These are phyloP conservation scores for Lyophyllum atratum DNA, from an alignment of 768 basidiomycete species.

Conservation along the genomic window DNA sequence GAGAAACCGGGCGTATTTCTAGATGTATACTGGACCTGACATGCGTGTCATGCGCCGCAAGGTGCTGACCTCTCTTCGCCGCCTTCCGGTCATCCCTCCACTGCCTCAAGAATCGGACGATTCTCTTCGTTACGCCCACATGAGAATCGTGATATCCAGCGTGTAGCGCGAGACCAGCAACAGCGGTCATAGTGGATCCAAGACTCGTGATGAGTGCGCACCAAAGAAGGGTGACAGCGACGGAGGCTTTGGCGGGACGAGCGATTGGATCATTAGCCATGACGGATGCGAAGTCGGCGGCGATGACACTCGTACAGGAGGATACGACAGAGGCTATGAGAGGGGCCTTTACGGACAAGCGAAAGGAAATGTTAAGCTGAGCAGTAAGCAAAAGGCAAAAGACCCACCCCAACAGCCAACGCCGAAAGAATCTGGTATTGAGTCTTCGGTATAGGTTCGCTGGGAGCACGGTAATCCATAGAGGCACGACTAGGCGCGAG, in stretches of 20 bases:
- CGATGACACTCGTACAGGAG: slow-evolving; percentile 7
- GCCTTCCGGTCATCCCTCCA: background rate
- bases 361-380: background rate
- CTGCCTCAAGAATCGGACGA: slow-evolving; percentile 6
- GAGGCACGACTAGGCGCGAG: background rate
- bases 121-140: slow-evolving; percentile 9
- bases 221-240: slow-evolving; percentile 8
- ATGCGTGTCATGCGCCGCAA: background rate
- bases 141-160: slow-evolving; percentile 12
- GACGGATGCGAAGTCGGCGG: slow-evolving; percentile 4
- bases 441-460: background rate
- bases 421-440: background rate
- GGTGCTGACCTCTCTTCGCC: background rate
- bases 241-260: slow-evolving; percentile 9
- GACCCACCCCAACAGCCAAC: background rate
- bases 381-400: background rate
- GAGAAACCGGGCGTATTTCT: background rate
- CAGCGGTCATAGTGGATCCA: slow-evolving; percentile 12
- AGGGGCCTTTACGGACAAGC: background rate
- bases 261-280: slow-evolving; percentile 1
- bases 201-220: slow-evolving; percentile 11
- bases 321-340: slow-evolving; percentile 12
- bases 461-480: background rate
- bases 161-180: slow-evolving; percentile 9
- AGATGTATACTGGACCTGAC: background rate